Percentiles rank a stretch among this genome's conserved stretches.
phyloP scores from a whole-genome alignment of 169 alveolate genomes.

The Fabrea salina region DNA sequence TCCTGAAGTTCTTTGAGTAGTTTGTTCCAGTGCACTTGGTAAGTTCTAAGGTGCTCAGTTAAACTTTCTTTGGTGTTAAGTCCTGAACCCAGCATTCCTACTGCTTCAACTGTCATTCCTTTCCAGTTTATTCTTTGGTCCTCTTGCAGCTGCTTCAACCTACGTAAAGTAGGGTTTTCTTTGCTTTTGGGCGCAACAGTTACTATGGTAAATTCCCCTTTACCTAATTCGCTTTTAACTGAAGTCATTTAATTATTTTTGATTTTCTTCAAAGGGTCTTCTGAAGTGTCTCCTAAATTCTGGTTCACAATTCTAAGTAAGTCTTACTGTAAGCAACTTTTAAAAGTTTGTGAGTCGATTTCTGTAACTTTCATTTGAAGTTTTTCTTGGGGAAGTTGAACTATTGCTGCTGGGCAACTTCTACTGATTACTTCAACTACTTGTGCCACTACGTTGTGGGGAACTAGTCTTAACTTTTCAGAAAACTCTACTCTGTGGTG shows the following conservation, averaged over 20 bases:
- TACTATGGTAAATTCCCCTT: slow-evolving; percentile 9
- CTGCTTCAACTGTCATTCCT: slow-evolving; percentile 9
- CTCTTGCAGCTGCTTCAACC: slow-evolving; percentile 15
- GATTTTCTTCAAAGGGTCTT: too few species aligned
- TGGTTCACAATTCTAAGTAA: too few species aligned
- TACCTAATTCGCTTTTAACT: too few species aligned
- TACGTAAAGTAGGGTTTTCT: neutral
- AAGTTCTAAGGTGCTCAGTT: neutral
- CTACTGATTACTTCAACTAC: slow-evolving; percentile 37
- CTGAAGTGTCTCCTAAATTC: too few species aligned
- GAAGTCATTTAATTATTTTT: too few species aligned
- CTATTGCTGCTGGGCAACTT: slow-evolving; percentile 38
- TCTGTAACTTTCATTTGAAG: slow-evolving; percentile 58
- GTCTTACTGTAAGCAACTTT: too few species aligned
- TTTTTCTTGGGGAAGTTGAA: slow-evolving; percentile 51
- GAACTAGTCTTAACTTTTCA: slow-evolving; percentile 44
- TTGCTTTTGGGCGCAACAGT: slow-evolving; percentile 18
- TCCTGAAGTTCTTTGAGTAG: neutral
- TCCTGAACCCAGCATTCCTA: slow-evolving; percentile 8
- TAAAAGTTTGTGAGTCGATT: too few species aligned
- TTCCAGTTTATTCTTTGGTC: neutral
- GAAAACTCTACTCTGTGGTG: slow-evolving; percentile 49
- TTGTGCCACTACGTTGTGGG: slow-evolving; percentile 44
- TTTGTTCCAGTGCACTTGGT: neutral
- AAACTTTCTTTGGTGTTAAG: neutral